Evolutionary conservation across 225 moss, liverwort and hornwort genomes (phyloP), one percentile per base, ranked within the genome.

Genomic region (Bryum argenteum): DNA sequence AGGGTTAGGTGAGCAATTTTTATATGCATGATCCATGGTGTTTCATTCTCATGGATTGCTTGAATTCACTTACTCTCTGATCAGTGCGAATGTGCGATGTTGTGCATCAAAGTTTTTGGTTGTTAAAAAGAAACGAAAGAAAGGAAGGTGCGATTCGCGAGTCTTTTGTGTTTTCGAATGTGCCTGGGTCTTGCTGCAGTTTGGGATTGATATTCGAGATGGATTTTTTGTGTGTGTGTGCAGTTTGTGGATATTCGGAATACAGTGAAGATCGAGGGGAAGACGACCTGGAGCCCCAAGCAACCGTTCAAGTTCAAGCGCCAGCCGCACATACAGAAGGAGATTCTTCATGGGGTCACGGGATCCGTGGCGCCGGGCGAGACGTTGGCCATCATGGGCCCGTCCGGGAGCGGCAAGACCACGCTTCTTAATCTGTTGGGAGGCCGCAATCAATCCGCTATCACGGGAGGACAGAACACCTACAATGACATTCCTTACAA

Each of bases 401-500:
- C 93, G 3, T 93, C 93, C 1, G 93, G 93, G 1, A 91, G 93
- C 63, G 93, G 93, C 61, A 93, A 93, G 71, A 93, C 93, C 2
- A 89, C 93, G 12, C 61, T 93, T 8, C 93, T 93, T 10, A 93
- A 93, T 6, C 58, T 93, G 2, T 16, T 93, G 38, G 91, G 93
- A n/a, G 93, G 91, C 19, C 84, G 93, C 57, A 65, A 73, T n/a
- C 85, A 69, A 10, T 72, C 71, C 40, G 75, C 75, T 47, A 15
- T 84, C n/a, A 74, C 55, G n/a, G n/a, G n/a, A 18, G 89, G 89
- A 8, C 67, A 76, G 54, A 54, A 79, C 73, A 89, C 87, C 0
- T 93, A 91, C 66, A 93, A 93, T 61, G 89, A 91, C 77, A 71
- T 81, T 7, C 57, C 83, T 0, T 93, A 83, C 74, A 85, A 72